Base-by-base conservation (phyloP, 2,329 filamentous ascomycete species). In the Monilinia fructigena region DNA sequence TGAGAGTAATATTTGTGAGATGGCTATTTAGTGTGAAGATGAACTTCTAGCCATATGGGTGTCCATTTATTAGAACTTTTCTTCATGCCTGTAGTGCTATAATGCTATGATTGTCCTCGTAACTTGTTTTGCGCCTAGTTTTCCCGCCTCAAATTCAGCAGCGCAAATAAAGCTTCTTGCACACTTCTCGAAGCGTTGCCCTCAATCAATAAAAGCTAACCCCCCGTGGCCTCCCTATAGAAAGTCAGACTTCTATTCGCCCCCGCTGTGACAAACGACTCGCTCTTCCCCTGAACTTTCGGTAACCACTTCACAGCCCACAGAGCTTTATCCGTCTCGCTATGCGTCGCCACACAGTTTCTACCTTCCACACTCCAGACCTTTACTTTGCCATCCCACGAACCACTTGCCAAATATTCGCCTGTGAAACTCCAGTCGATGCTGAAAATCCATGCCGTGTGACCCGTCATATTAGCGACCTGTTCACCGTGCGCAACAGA, bases 341-440 rank as follows among this genome's bases (percentile, higher is more conserved):
- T 93, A 76, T 97, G 92, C 12, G 95, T 99, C 16, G 94, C 93
- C 55, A 99, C 95, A 76, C 95, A 98, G 5, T 84, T 83, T 66
- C 87, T 85, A 45, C 88, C 86, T 73, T 97, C 93, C 67, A 97
- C 86, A 40, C 92, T 94, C 95, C 95, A 99, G 40, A 98, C 91
- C 79, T 97, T 97, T 68, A 91, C 92, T 78, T 96, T 97, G 48
- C 95, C 94, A 75, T 98, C 93, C 77, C 96, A 92, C 1, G 90
- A 88, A 58, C 92, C 92, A 74, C 90, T 96, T 3, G 98, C 82
- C 16, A 99, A 81, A 77, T 91, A 97, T 79, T 98, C 94, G 58
- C 95, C 95, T 5, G 91, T 96, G 74, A 91, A 86, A 77, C 89
- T 98, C 92, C 94, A 99, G 76, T 97, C 92, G 54, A 98, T 82